A percentile compares a stretch with the other conserved stretches of the same genome.
These are phyloP conservation scores for Cutaneotrichosporon sp. DNA, from an alignment of 1,284 basidiomycete species.

Conservation along the genomic window DNA sequence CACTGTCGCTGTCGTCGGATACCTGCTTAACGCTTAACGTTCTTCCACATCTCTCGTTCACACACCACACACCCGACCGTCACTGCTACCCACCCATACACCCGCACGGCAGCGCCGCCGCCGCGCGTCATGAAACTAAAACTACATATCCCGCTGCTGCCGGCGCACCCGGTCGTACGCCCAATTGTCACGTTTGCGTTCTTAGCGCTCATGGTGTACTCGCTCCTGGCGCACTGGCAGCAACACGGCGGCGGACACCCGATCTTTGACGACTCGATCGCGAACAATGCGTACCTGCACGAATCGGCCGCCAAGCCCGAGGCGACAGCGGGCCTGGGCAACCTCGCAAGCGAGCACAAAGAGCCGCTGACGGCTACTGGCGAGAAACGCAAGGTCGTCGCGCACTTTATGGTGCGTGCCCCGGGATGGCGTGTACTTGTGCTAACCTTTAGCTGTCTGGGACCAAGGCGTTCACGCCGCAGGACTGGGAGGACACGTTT, in stretches of 20 bases:
- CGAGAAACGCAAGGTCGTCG: constrained; percentile 27
- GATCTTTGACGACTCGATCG: constrained; percentile 4
- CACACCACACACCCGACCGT: not conserved
- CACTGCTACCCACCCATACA: not conserved
- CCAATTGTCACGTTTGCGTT: constrained; percentile 12
- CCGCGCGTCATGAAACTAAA: not conserved
- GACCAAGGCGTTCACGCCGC: constrained; percentile 43
- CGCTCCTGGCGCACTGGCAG: constrained; percentile 20
- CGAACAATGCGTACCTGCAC: not conserved
- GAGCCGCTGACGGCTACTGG: not conserved
- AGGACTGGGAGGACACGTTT: constrained; percentile 42
- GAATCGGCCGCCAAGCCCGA: not conserved
- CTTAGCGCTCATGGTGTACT: constrained; percentile 12
- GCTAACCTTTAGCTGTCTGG: constrained; percentile 34
- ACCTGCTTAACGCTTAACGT: too few species aligned
- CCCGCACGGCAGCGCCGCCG: not conserved
- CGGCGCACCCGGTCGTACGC: constrained; percentile 8
- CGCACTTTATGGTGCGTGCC: constrained; percentile 49
- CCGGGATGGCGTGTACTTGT: not conserved
- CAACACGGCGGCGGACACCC: constrained; percentile 8
- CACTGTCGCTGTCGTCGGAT: too few species aligned
- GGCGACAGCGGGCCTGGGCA: not conserved
- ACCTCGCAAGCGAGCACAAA: not conserved
- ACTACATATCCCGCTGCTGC: constrained; percentile 8
- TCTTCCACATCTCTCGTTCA: too few species aligned